Evolutionary conservation across 148 eudicot genomes (phyloP).

Genomic region (Selenicereus undatus): DNA sequence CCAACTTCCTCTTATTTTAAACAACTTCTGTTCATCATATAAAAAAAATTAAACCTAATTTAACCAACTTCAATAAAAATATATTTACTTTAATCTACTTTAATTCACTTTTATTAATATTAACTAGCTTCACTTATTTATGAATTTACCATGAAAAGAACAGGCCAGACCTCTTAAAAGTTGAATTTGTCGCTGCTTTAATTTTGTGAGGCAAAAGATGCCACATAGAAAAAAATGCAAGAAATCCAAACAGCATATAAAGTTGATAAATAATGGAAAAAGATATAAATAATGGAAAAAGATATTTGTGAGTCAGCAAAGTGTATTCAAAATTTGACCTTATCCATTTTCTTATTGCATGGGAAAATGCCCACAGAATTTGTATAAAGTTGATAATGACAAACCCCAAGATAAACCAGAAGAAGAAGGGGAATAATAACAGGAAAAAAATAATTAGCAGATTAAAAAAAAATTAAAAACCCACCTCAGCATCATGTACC

Average conservation of each 20-base stretch:
- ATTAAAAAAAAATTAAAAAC: neutral
- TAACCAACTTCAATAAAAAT: too few species aligned
- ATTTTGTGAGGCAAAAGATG: neutral
- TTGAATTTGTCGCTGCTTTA: neutral
- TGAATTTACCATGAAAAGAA: too few species aligned
- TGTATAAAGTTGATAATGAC: constrained; percentile 30
- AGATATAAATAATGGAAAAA: neutral
- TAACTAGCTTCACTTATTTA: too few species aligned
- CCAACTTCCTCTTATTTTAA: too few species aligned
- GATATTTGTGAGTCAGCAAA: constrained; percentile 25
- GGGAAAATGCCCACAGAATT: constrained; percentile 27
- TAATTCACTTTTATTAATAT: too few species aligned
- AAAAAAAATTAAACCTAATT: too few species aligned
- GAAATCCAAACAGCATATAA: neutral
- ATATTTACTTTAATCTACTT: too few species aligned
- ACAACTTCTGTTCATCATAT: too few species aligned
- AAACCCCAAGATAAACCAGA: constrained; percentile 15
- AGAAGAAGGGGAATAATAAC: neutral
- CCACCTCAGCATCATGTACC: constrained; percentile 24
- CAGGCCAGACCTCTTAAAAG: neutral
- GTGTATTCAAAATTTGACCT: constrained; percentile 35
- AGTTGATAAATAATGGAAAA: neutral
- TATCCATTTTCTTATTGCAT: constrained; percentile 46
- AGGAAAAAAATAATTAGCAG: neutral
- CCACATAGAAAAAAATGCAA: constrained; percentile 1